These are phyloP conservation scores for Parafenestella ontariensis DNA, from an alignment of 2,329 filamentous ascomycete genomes.

Conservation along the genomic window DNA sequence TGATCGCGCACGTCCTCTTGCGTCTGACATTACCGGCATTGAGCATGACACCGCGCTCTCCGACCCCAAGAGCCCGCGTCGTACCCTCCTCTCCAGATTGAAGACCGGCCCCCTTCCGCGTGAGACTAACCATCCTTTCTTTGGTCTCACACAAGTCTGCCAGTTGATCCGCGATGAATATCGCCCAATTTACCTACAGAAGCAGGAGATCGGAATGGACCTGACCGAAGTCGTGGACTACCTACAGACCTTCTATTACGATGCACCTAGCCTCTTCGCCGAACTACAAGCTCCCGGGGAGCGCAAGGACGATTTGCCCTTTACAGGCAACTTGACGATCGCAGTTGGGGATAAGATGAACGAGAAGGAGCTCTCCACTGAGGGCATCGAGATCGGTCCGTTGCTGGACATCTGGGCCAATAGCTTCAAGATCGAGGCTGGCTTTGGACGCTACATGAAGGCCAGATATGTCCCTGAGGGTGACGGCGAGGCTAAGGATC, in stretches of 20 bases:
- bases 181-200: constrained; percentile 27
- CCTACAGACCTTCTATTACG: constrained; percentile 28
- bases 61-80: background rate
- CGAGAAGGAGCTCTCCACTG: constrained; percentile 9
- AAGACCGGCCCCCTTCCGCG: constrained; percentile 7
- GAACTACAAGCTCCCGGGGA: constrained; percentile 3
- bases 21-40: constrained; percentile 20
- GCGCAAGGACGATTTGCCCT: constrained; percentile 23
- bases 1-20: constrained; percentile 20
- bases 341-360: constrained; percentile 26
- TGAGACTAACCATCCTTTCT: constrained; percentile 32
- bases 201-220: constrained; percentile 38
- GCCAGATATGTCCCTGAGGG: constrained; percentile 15
- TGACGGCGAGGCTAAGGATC: constrained; percentile 42
- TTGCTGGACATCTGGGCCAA: constrained; percentile 41
- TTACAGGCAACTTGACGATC: constrained; percentile 37
- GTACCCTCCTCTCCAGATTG: background rate
- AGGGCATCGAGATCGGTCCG: constrained; percentile 30
- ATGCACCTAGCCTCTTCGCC: constrained; percentile 2
- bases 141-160: constrained; percentile 36
- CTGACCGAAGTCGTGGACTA: constrained; percentile 28
- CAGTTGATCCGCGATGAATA: constrained; percentile 35
- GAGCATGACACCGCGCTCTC: constrained; percentile 16
- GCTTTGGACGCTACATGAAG: constrained; percentile 38
- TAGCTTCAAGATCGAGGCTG: constrained; percentile 33